Evolutionary conservation across 23 red algal species (phyloP).

Genomic region (Agarophyton chilense): DNA sequence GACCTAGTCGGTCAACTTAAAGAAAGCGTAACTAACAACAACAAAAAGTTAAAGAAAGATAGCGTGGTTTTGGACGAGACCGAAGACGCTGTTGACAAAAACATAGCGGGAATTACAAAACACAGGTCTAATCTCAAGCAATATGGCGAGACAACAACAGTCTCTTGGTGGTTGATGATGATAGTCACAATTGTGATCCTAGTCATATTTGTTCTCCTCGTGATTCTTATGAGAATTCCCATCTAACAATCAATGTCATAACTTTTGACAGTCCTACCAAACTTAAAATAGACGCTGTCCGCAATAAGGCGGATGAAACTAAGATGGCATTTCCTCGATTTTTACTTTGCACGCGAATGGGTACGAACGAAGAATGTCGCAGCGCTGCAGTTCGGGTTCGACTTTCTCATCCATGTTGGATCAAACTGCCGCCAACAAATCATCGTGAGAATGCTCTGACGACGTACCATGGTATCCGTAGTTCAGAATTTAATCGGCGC

Average conservation of each 20-base stretch:
- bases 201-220: slow-evolving; percentile 54
- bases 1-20: slow-evolving; percentile 69
- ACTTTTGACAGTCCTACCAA: not conserved
- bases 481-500: not conserved
- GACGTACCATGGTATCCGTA: not conserved
- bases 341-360: not conserved
- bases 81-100: slow-evolving; percentile 60
- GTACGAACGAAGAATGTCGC: not conserved
- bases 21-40: slow-evolving; percentile 58
- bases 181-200: slow-evolving; percentile 30
- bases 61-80: slow-evolving; percentile 52
- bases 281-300: not conserved
- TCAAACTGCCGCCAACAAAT: not conserved
- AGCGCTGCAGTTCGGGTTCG: not conserved
- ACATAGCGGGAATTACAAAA: slow-evolving; percentile 36
- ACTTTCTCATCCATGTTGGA: too few species aligned
- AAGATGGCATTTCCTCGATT: not conserved
- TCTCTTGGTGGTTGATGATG: slow-evolving; percentile 71
- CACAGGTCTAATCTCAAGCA: slow-evolving; percentile 28
- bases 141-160: slow-evolving; percentile 18
- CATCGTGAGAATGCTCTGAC: not conserved
- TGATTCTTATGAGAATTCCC: slow-evolving; percentile 58
- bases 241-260: not conserved
- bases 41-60: slow-evolving; percentile 63
- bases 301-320: not conserved